Conservation (phyloP, 257 asterid genomes). For the Forsythia viridissima region DNA sequence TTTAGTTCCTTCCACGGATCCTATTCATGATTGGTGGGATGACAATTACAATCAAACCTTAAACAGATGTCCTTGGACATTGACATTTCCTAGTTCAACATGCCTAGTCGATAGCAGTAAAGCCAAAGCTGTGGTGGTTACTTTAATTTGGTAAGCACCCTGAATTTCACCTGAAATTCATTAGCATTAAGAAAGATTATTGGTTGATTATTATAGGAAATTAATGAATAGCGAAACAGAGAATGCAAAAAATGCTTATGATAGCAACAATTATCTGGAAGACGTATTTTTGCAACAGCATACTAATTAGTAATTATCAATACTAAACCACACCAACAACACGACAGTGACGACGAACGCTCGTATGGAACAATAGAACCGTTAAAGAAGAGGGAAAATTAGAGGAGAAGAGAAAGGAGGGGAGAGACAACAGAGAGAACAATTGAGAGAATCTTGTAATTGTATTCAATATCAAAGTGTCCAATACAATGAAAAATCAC, state of each 20-base stretch:
- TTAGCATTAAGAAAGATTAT: slow-evolving; percentile 21
- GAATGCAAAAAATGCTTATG: not conserved
- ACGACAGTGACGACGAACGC: not conserved
- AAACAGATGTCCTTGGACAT: slow-evolving; percentile 72
- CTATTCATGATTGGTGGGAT: not conserved
- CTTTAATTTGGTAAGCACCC: slow-evolving; percentile 95
- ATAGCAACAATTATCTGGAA: slow-evolving; percentile 7
- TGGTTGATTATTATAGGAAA: not conserved
- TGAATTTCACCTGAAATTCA: slow-evolving; percentile 75
- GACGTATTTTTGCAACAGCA: not conserved
- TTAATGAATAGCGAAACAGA: not conserved
- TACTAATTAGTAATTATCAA: not conserved
- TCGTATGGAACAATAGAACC: too few relatives aligned
- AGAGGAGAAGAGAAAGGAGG: too few relatives aligned
- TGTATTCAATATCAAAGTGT: too few relatives aligned
- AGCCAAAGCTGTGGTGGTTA: slow-evolving; percentile 86
- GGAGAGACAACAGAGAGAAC: too few relatives aligned
- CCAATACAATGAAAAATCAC: too few relatives aligned
- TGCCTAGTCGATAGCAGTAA: slow-evolving; percentile 78
- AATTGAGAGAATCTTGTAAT: too few relatives aligned
- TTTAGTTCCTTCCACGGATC: slow-evolving; percentile 15
- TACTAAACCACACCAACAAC: slow-evolving; percentile 1
- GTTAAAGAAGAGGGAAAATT: too few relatives aligned
- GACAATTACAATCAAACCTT: slow-evolving; percentile 53
- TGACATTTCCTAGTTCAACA: slow-evolving; percentile 60